Evolutionary conservation across 208 protist species (phyloP), one percentile per base, ranked within the genome.

Genomic region (Trypanosoma scelopori): DNA sequence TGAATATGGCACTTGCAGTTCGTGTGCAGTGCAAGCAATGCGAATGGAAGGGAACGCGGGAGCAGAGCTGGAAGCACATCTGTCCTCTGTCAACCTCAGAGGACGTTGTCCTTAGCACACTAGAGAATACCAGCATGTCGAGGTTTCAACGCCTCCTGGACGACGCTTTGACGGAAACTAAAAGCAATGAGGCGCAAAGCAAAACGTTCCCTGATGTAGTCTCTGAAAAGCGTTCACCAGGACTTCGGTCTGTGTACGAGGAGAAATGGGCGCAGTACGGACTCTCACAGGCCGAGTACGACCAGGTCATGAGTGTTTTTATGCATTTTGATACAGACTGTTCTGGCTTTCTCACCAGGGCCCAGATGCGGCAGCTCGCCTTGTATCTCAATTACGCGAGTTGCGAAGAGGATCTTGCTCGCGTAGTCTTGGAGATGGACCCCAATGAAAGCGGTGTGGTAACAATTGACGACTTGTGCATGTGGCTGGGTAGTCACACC

Each of bases 301-400:
- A 85, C 35, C 76, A 85, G n/a, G 45, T 82, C 28, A 71, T 82
- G 70, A 50, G 62, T n/a, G 64, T 79, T 39, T 85, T 85, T 47
- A 42, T 85, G 5, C 35, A 32, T 16, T 76, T 78, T 56, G 71
- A 82, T 47, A 58, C 46, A 12, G 55, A 65, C 4, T 49, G 59
- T 9, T 45, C 18, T 15, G 71, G 71, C 4, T 50, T 47, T 35
- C 56, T 84, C 4, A 70, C 59, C 22, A 30, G 56, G 20, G 0
- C 5, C 18, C 47, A 78, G 41, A 22, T 82, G 2, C 49, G 63
- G 52, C 22, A 58, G 30, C 52, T 83, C 20, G 42, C 25, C 5
- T 46, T 70, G n/a, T 76, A 12, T 22, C 49, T 83, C 1, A 78
- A 83, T 57, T 83, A 74, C 35, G 65, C 58, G 27, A 56, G 66